Evolutionary conservation across 1,139 yeast species (phyloP), one percentile per base, ranked within the genome.

Genomic region (Geotrichum bryndzae): DNA sequence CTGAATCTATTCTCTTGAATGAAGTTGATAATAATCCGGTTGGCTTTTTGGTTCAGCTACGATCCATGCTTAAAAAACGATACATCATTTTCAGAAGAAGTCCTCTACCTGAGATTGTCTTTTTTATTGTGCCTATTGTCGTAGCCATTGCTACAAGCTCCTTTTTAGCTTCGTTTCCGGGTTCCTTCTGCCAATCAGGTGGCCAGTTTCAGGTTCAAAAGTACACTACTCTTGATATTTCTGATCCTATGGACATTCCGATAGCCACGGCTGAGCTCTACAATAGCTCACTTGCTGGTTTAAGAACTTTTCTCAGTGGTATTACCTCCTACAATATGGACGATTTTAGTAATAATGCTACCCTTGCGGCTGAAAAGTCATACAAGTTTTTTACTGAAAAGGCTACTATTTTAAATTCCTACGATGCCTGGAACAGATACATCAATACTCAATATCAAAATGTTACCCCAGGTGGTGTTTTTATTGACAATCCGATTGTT

Each of bases 401-500:
- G 15, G 63, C 68, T 3, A 55, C 59, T 1, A 59, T 65, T 51
- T 69, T 65, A 6, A 56, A 65, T 50, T 63, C 66, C 7, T 63
- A 60, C 27, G 56, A 58, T 18, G 60, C 67, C 13, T 73, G 72
- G 58, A 51, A 60, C 33, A 57, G 58, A 13, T 65, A 61, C 15
- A 56, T 74, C 29, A 35, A 52, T 5, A 62, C 67, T 2, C 68
- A 72, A 58, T 69, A 63, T 60, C 35, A 68, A 5, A 51, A 60
- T 6, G 60, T 72, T 5, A 58, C 61, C n/a, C 76, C 77, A 1
- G 78, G 78, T 53, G 78, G 76, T 10, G 53, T 73, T 23, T 73
- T 54, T 53, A n/a, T 70, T 41, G 69, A 68, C 45, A 55, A 60
- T 18, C 68, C 70, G 11, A 66, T 69, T 3, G 60, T 73, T n/a